A percentile compares a stretch with the other conserved stretches of the same genome.
Evolutionary conservation across 805 yeast genomes (phyloP).

Genomic region (Candida qinlingensis): DNA sequence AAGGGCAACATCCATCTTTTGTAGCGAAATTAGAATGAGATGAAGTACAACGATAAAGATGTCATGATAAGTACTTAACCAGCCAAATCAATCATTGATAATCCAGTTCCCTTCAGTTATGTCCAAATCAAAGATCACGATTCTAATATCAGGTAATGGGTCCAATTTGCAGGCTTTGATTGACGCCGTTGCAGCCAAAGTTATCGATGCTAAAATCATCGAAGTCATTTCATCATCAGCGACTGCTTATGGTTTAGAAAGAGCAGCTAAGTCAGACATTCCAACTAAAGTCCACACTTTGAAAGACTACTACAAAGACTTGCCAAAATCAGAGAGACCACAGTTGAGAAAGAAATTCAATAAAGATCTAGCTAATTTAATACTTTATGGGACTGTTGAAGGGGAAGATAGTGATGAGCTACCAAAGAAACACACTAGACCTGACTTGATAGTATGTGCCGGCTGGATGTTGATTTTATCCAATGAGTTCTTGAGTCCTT

Average conservation of each 20-base stretch:
- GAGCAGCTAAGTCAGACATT: constrained; percentile 68
- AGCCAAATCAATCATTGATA: too few species aligned
- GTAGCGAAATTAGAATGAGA: neutral
- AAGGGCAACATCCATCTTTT: neutral
- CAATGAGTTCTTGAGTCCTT: constrained; percentile 62
- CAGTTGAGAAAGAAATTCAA: constrained; percentile 69
- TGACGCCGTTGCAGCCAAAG: constrained; percentile 50
- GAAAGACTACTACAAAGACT: constrained; percentile 65
- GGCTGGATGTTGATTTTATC: constrained; percentile 97
- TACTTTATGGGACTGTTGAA: constrained; percentile 43
- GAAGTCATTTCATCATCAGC: constrained; percentile 82
- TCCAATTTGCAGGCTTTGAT: constrained; percentile 94
- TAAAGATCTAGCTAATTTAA: constrained; percentile 64
- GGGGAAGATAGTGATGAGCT: constrained; percentile 26
- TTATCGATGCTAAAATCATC: constrained; percentile 49
- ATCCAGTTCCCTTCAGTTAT: neutral
- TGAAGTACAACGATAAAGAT: neutral
- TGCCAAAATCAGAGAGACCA: constrained; percentile 64
- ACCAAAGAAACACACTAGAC: constrained; percentile 38
- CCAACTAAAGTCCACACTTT: constrained; percentile 71
- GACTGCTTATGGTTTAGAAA: constrained; percentile 78
- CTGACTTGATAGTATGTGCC: constrained; percentile 91
- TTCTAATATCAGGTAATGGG: constrained; percentile 91
- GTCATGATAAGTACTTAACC: too few species aligned
- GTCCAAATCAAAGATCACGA: constrained; percentile 36